These are phyloP conservation scores for Delitschia confertaspora DNA, from an alignment of 495 filamentous ascomycete species.

Conservation along the genomic window DNA sequence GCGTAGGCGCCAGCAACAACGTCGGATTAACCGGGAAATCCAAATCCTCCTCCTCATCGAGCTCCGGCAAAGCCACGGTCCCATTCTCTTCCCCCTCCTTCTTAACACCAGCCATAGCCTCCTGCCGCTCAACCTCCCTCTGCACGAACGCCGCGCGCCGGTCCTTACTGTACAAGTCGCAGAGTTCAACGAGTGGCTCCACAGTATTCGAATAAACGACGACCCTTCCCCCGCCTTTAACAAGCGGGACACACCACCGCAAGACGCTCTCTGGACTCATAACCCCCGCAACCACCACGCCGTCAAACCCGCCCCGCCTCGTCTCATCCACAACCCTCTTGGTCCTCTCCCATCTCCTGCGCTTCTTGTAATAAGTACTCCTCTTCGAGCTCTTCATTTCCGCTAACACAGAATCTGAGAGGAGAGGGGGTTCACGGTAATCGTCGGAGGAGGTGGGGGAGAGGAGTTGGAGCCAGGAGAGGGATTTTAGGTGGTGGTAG, in stretches of 20 bases:
- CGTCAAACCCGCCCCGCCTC: conserved; percentile 67
- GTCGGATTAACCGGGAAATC: conserved; percentile 81
- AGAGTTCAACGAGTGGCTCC: conserved; percentile 64
- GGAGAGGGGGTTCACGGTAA: conserved; percentile 51
- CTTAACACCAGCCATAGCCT: not conserved
- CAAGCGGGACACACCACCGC: conserved; percentile 60
- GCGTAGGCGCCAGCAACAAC: conserved; percentile 62
- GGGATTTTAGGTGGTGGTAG: conserved; percentile 64
- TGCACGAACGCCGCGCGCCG: conserved; percentile 63
- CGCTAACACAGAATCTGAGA: conserved; percentile 47
- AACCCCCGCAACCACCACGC: conserved; percentile 66
- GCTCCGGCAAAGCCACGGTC: not conserved
- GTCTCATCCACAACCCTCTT: conserved; percentile 61
- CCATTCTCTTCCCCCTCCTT: conserved; percentile 9
- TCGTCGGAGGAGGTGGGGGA: conserved; percentile 62
- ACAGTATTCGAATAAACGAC: conserved; percentile 74
- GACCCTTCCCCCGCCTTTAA: conserved; percentile 73
- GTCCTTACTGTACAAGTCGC: conserved; percentile 70
- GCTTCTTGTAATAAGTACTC: conserved; percentile 75
- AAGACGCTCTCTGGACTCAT: conserved; percentile 76
- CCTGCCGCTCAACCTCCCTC: conserved; percentile 1
- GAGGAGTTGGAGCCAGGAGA: conserved; percentile 86
- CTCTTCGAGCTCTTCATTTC: conserved; percentile 68
- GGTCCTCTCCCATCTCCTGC: conserved; percentile 63
- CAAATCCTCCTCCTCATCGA: conserved; percentile 41